Percentiles rank a stretch among this genome's conserved stretches.
phyloP scores from a whole-genome alignment of 805 yeast species.

The Wickerhamiella domercqiae region DNA sequence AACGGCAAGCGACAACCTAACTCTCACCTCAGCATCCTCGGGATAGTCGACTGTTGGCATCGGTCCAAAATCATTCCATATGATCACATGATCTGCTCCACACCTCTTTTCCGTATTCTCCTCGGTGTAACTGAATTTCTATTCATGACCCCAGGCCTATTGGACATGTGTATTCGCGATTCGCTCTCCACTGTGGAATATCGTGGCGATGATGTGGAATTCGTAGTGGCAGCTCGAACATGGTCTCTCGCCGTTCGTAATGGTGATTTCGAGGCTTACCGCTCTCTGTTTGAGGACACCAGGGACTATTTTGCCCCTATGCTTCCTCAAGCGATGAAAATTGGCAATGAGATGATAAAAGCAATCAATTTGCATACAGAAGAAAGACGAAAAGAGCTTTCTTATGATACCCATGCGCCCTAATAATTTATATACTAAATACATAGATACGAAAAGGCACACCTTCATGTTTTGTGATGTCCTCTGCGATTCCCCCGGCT shows the following conservation, averaged over 20 bases:
- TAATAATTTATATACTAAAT: too few relatives aligned
- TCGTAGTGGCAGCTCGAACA: constrained; percentile 72
- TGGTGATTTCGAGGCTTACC: constrained; percentile 62
- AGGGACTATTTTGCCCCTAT: constrained; percentile 75
- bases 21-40: constrained; percentile 75
- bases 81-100: constrained; percentile 92
- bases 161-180: constrained; percentile 68
- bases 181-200: constrained; percentile 52
- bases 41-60: constrained; percentile 90
- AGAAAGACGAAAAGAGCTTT: constrained; percentile 6
- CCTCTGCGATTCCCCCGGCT: too few relatives aligned
- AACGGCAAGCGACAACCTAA: constrained; percentile 45
- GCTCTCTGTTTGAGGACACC: constrained; percentile 55
- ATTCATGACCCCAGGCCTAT: constrained; percentile 65
- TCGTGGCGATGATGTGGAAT: constrained; percentile 81
- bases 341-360: constrained; percentile 84
- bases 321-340: constrained; percentile 72
- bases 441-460: too few relatives aligned
- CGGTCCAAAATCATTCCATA: constrained; percentile 76
- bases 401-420: too few relatives aligned
- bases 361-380: constrained; percentile 18
- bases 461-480: too few relatives aligned
- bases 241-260: constrained; percentile 75
- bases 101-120: constrained; percentile 84
- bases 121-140: constrained; percentile 87